Percentiles rank a stretch among this genome's conserved stretches.
Conservation (phyloP, 306 rosid genomes). For the Prunus davidiana region DNA sequence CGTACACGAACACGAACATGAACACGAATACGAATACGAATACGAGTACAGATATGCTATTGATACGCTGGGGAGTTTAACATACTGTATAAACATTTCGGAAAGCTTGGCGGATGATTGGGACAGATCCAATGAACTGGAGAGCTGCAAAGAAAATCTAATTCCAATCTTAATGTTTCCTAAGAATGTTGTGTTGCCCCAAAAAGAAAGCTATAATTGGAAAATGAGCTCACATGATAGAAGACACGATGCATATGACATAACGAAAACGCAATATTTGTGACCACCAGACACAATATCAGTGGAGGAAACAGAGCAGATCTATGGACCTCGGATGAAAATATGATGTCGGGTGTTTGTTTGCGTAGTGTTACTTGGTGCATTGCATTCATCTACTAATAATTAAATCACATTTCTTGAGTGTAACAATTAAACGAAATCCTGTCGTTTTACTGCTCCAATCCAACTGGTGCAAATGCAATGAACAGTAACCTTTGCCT, state of each 20-base stretch:
- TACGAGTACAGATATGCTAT: too few species aligned
- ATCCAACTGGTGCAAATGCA: conserved; percentile 20
- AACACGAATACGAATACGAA: too few species aligned
- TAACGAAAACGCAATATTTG: background rate
- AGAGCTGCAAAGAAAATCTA: background rate
- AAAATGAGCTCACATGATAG: conserved; percentile 18
- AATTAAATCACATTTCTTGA: background rate
- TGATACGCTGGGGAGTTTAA: background rate
- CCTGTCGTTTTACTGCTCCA: background rate
- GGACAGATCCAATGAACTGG: conserved; percentile 19
- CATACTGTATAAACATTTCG: background rate
- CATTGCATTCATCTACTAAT: conserved; percentile 22
- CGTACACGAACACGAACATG: too few species aligned
- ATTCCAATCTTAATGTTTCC: conserved; percentile 25
- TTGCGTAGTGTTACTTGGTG: conserved; percentile 25
- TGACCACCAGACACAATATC: conserved; percentile 13
- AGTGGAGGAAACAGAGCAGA: conserved; percentile 29
- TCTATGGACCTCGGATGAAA: conserved; percentile 36
- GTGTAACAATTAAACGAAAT: background rate
- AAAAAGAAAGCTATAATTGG: conserved; percentile 14
- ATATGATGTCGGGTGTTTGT: conserved; percentile 45
- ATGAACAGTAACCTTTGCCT: conserved; percentile 13
- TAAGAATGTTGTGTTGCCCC: background rate
- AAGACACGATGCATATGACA: conserved; percentile 2
- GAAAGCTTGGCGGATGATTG: conserved; percentile 9